These are phyloP conservation scores for Zhuliangozyma blackwelliae DNA, from an alignment of 1,139 yeast species.

Conservation along the genomic window DNA sequence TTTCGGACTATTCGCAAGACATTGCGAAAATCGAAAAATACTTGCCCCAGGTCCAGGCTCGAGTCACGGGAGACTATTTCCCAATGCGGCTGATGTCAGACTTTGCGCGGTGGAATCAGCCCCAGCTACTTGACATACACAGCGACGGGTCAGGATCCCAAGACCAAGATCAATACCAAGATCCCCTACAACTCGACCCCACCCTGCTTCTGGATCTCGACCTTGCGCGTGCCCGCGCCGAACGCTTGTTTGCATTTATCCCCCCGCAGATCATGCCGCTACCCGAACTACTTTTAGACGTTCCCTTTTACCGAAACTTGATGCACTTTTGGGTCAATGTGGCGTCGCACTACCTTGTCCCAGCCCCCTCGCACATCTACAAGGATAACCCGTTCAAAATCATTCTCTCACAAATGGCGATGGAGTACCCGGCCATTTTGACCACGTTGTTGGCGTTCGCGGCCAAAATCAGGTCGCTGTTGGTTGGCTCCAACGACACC, in stretches of 20 bases:
- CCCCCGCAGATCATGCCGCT: constrained; percentile 52
- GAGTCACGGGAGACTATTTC: constrained; percentile 4
- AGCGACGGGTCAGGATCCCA: neutral
- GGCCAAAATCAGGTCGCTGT: constrained; percentile 45
- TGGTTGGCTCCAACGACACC: constrained; percentile 27
- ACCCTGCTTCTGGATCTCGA: too few species aligned
- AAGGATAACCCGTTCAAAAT: constrained; percentile 65
- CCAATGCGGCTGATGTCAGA: constrained; percentile 6
- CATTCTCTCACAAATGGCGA: constrained; percentile 66
- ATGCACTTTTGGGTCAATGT: constrained; percentile 63
- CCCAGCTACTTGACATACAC: too few species aligned
- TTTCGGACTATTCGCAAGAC: constrained; percentile 19
- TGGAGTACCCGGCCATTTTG: constrained; percentile 54
- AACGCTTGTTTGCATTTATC: constrained; percentile 15
- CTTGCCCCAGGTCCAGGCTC: constrained; percentile 7
- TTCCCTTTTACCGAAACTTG: constrained; percentile 55
- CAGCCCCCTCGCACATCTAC: constrained; percentile 59
- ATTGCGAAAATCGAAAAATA: constrained; percentile 19
- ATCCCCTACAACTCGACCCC: neutral
- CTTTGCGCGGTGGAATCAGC: neutral
- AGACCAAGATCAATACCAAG: too few species aligned
- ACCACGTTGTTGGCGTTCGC: constrained; percentile 66
- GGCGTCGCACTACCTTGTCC: constrained; percentile 61
- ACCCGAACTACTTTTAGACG: constrained; percentile 55
- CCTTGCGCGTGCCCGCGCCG: neutral